Evolutionary conservation across 352 stramenopile genomes (phyloP), one percentile per base, ranked within the genome.

Genomic region (Pythium periplocum): DNA sequence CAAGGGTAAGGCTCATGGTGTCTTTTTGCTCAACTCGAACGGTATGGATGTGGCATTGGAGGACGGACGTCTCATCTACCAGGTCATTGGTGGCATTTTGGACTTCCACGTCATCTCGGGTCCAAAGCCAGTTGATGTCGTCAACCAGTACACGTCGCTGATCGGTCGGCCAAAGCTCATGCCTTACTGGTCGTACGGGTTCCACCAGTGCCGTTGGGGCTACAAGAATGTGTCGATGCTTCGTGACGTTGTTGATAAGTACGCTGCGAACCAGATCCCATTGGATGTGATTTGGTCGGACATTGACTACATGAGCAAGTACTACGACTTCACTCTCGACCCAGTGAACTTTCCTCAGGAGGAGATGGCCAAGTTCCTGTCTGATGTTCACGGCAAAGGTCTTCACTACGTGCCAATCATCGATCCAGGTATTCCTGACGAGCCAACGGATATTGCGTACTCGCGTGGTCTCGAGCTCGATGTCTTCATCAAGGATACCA

Each of bases 391-490:
- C 57, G 48, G 55, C 9, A 57, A 57, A 8, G 73, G 66, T 12
- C 77, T 85, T 45, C 75, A 87, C 41, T 92, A 83, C 43, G 73
- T 93, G 9, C 75, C 77, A 7, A 95, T 95, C 57, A 69, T 95
- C 37, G 85, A 95, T 55, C 82, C 85, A 17, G 85, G 79, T 31
- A 95, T 95, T 46, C 77, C 77, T 0, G 66, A 84, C 44, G 67
- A 82, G 37, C 47, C 45, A 7, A 69, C 59, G 8, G 72, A 86
- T 51, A 67, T 75, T 26, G 68, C 74, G 26, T 90, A 86, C 62
- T 72, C 50, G 5, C 66, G 68, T 7, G 81, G 78, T 4, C 37
- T 93, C 33, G 56, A 71, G 17, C 66, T 87, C 52, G 69, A 87
- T 42, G 68, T 93, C 7, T 95, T 87, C 62, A 82, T 95, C 48